Conservation (phyloP, 2,329 filamentous ascomycete species). For the Fusarium neocosmosporiellum region DNA sequence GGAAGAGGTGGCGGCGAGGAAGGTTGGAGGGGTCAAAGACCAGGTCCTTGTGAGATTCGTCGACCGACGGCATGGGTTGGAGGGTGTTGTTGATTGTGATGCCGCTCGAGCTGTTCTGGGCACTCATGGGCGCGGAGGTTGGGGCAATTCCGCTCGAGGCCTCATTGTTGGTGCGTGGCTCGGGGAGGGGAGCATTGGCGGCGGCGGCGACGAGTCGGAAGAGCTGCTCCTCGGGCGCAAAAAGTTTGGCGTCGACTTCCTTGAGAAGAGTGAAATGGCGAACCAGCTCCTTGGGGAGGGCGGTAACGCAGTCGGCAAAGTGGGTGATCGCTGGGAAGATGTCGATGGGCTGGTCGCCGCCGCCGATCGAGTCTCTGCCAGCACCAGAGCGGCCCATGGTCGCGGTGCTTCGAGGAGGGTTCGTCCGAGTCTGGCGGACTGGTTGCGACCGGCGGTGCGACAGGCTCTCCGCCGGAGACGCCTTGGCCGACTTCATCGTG, state of each 20-base stretch:
- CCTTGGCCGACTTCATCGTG: constrained; percentile 68
- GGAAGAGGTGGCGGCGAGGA: constrained; percentile 78
- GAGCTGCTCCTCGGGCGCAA: constrained; percentile 85
- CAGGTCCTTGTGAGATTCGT: constrained; percentile 56
- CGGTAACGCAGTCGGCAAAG: constrained; percentile 92
- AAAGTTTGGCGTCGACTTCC: constrained; percentile 97
- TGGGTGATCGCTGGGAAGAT: constrained; percentile 75
- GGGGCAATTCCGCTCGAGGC: constrained; percentile 55
- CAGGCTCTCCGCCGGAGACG: constrained; percentile 53
- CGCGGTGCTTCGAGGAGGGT: constrained; percentile 68
- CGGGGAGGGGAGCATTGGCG: constrained; percentile 61
- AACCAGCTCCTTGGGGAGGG: constrained; percentile 93
- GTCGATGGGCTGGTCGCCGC: constrained; percentile 70
- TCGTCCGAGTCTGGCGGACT: constrained; percentile 72
- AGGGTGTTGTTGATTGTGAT: constrained; percentile 50
- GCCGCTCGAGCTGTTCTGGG: constrained; percentile 61
- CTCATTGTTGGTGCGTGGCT: constrained; percentile 58
- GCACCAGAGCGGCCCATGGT: constrained; percentile 56
- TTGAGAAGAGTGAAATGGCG: constrained; percentile 96
- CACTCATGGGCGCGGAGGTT: constrained; percentile 60
- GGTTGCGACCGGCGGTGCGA: constrained; percentile 72
- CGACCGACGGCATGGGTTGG: constrained; percentile 53
- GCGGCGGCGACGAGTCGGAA: constrained; percentile 78
- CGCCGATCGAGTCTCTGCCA: constrained; percentile 59
- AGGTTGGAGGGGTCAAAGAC: constrained; percentile 69